phyloP scores from a whole-genome alignment of 768 basidiomycete genomes.

The Thelephora aurantiotincta region DNA sequence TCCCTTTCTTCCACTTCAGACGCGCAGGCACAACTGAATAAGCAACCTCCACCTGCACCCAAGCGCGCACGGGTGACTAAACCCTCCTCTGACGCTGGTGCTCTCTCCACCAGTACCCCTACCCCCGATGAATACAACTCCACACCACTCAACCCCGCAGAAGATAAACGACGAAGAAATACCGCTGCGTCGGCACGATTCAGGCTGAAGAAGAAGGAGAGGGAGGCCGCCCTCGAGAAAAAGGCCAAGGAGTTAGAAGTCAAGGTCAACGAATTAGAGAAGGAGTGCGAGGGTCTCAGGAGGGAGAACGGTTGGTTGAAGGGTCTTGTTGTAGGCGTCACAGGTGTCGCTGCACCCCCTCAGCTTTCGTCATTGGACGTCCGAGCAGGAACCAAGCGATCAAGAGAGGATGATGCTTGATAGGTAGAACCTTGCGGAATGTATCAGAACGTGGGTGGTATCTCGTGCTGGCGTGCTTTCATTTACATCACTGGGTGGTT shows the following conservation, averaged over 20 bases:
- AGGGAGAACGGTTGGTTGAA: slow-evolving; percentile 91
- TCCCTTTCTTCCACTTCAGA: slow-evolving; percentile 8
- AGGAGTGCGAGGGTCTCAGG: slow-evolving; percentile 79
- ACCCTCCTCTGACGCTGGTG: slow-evolving; percentile 6
- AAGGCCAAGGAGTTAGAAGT: slow-evolving; percentile 75
- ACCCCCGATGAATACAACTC: slow-evolving; percentile 15
- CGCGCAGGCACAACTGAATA: slow-evolving; percentile 10
- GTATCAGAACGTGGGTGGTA: background rate
- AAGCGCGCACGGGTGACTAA: slow-evolving; percentile 38
- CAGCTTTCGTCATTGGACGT: slow-evolving; percentile 10
- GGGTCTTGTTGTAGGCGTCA: slow-evolving; percentile 79
- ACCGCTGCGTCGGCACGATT: slow-evolving; percentile 90
- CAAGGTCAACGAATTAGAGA: slow-evolving; percentile 70
- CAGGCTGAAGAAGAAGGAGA: slow-evolving; percentile 91
- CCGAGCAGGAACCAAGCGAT: slow-evolving; percentile 9
- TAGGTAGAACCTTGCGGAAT: background rate
- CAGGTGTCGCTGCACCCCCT: slow-evolving; percentile 41
- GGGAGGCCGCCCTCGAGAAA: slow-evolving; percentile 78
- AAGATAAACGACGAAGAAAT: slow-evolving; percentile 90
- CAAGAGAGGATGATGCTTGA: slow-evolving; percentile 5
- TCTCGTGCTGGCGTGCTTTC: background rate
- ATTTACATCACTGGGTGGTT: background rate
- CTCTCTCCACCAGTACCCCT: slow-evolving; percentile 19
- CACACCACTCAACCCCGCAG: slow-evolving; percentile 34
- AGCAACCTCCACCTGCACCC: slow-evolving; percentile 19